Percentiles rank a stretch among this genome's conserved stretches.
These are phyloP conservation scores for Coemansia sp. DNA, from an alignment of 192 early-diverging fungal species.

Conservation along the genomic window DNA sequence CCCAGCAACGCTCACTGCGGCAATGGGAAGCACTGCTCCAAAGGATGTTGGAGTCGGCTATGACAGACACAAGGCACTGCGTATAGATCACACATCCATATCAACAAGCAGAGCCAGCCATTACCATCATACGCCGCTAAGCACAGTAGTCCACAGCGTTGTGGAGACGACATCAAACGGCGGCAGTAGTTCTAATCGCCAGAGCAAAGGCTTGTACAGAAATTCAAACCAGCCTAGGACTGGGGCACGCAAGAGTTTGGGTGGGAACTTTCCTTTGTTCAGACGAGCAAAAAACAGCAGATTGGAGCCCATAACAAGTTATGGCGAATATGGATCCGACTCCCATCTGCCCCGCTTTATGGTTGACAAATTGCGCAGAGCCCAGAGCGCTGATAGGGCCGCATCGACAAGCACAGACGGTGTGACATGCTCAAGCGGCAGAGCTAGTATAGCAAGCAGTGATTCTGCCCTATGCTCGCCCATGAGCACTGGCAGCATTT, in stretches of 20 bases:
- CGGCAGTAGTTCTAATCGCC: not conserved
- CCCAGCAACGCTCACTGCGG: slow-evolving; percentile 35
- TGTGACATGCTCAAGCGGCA: slow-evolving; percentile 18
- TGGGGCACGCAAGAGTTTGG: slow-evolving; percentile 8
- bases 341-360: slow-evolving; percentile 51
- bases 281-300: slow-evolving; percentile 13
- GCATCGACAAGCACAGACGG: slow-evolving; percentile 14
- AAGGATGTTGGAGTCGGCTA: slow-evolving; percentile 38
- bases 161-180: not conserved
- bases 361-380: slow-evolving; percentile 19
- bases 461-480: slow-evolving; percentile 31
- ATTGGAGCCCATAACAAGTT: not conserved
- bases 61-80: slow-evolving; percentile 12
- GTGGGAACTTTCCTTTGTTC: slow-evolving; percentile 28
- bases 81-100: slow-evolving; percentile 17
- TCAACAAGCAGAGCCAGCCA: slow-evolving; percentile 8
- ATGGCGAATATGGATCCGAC: slow-evolving; percentile 24
- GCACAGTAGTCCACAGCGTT: not conserved
- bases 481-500: slow-evolving; percentile 19
- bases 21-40: slow-evolving; percentile 38
- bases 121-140: not conserved
- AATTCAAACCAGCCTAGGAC: not conserved
- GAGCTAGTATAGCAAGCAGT: slow-evolving; percentile 29
- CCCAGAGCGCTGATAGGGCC: not conserved
- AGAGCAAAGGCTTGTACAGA: not conserved